phyloP scores from a whole-genome alignment of 148 eudicot species.

The Nepenthes mirabilis region DNA sequence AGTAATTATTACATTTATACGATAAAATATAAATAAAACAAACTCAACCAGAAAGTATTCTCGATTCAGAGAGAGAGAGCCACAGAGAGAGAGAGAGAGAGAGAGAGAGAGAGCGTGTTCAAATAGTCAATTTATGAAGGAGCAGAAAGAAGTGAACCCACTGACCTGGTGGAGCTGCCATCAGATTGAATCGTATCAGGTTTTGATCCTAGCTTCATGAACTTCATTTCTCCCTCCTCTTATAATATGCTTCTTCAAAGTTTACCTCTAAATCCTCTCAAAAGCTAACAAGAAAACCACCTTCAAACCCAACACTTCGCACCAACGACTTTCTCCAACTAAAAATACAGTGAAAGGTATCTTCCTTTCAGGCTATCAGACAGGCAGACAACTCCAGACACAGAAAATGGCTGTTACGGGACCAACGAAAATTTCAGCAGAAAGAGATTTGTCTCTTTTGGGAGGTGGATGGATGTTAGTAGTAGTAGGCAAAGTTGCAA shows the following conservation, averaged over 20 bases:
- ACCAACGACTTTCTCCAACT: too few relatives aligned
- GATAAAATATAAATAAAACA: slow-evolving; percentile 4
- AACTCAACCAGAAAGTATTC: slow-evolving; percentile 2
- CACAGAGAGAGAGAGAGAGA: background rate
- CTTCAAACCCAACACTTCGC: too few relatives aligned
- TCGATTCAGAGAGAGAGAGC: background rate
- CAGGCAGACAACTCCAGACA: too few relatives aligned
- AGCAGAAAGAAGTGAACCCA: slow-evolving; percentile 2
- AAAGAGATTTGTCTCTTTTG: too few relatives aligned
- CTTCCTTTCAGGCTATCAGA: too few relatives aligned
- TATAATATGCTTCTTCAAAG: background rate
- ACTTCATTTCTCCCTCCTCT: slow-evolving; percentile 48
- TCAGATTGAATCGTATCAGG: slow-evolving; percentile 68
- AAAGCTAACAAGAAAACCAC: background rate
- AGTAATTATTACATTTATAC: background rate
- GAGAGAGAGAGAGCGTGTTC: background rate
- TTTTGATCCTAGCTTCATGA: slow-evolving; percentile 81
- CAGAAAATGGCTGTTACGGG: too few relatives aligned
- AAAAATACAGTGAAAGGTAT: too few relatives aligned
- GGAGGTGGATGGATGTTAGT: too few relatives aligned
- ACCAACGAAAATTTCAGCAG: too few relatives aligned
- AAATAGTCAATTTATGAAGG: background rate
- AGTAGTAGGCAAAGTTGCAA: too few relatives aligned
- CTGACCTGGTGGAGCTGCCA: slow-evolving; percentile 47
- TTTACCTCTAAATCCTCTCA: background rate